A percentile compares a stretch with the other conserved stretches of the same genome.
phyloP scores from a whole-genome alignment of 176 grass and related monocot genomes.

The Oryza officinalis region DNA sequence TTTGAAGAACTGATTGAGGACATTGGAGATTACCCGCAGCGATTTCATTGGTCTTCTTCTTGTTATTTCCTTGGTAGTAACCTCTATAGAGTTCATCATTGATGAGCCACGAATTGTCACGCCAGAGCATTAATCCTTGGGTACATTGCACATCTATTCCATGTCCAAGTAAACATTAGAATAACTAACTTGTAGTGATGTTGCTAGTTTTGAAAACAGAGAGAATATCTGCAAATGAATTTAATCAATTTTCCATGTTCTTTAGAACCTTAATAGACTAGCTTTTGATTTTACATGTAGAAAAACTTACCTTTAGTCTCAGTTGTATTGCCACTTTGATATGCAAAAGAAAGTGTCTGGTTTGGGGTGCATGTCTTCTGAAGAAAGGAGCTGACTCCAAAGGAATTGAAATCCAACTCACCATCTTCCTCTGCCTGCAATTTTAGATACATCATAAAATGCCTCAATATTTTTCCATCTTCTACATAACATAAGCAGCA shows the following conservation, averaged over 20 bases:
- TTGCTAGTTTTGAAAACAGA: background rate
- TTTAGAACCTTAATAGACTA: background rate
- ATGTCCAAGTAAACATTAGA: background rate
- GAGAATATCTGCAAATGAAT: background rate
- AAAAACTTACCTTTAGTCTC: conserved; percentile 13
- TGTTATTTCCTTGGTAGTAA: conserved; percentile 41
- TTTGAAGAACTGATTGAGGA: conserved; percentile 10
- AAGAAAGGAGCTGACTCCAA: conserved; percentile 27
- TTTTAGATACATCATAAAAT: conserved; percentile 18
- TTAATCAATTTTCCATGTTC: background rate
- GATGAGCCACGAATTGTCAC: conserved; percentile 30
- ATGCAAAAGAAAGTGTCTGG: conserved; percentile 33
- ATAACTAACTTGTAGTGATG: background rate
- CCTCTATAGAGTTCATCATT: conserved; percentile 50
- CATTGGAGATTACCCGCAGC: conserved; percentile 37
- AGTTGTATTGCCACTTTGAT: background rate
- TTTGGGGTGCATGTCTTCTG: conserved; percentile 44
- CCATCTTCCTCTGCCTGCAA: conserved; percentile 25
- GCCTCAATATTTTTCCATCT: background rate
- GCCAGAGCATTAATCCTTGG: conserved; percentile 53
- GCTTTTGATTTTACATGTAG: background rate
- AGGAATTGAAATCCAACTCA: background rate
- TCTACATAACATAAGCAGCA: background rate
- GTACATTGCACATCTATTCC: conserved; percentile 40
- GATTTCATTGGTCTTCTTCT: conserved; percentile 37